phyloP scores from a whole-genome alignment of 352 stramenopile genomes.

The Phytophthora podocarpi region DNA sequence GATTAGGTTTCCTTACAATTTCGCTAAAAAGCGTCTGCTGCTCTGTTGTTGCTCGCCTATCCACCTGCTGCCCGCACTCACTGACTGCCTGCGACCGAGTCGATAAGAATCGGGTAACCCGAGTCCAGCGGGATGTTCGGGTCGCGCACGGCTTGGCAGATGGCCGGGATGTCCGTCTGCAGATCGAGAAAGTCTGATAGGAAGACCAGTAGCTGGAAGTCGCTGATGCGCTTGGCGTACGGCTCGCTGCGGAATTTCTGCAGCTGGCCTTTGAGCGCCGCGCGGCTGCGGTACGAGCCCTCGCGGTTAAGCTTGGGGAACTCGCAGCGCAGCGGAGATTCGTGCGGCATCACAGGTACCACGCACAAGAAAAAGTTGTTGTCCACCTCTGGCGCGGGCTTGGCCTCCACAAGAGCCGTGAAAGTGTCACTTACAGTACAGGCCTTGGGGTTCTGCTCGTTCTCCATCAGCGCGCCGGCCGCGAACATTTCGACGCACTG shows the following conservation, averaged over 20 bases:
- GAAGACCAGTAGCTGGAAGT: constrained; percentile 98
- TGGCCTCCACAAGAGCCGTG: constrained; percentile 97
- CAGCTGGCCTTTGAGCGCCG: constrained; percentile 94
- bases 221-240: constrained; percentile 92
- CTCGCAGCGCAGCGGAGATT: constrained; percentile 91
- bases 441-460: constrained; percentile 89
- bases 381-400: constrained; percentile 90
- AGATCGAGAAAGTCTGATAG: constrained; percentile 93
- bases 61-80: constrained; percentile 23
- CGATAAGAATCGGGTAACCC: constrained; percentile 95
- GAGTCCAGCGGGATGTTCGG: constrained; percentile 91
- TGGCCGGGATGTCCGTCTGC: constrained; percentile 91
- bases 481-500: constrained; percentile 99
- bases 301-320: constrained; percentile 95
- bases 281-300: constrained; percentile 78
- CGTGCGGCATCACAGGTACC: constrained; percentile 95
- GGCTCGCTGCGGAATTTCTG: constrained; percentile 59
- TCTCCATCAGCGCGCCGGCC: constrained; percentile 91
- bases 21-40: constrained; percentile 14
- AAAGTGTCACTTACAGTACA: constrained; percentile 96
- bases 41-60: constrained; percentile 10
- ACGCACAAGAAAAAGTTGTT: constrained; percentile 98
- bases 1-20: constrained; percentile 21
- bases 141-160: constrained; percentile 93
- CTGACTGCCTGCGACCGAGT: constrained; percentile 90